Percentiles rank a stretch among this genome's conserved stretches.
phyloP scores from a whole-genome alignment of 352 stramenopile genomes.

The Phytophthora fragariae region DNA sequence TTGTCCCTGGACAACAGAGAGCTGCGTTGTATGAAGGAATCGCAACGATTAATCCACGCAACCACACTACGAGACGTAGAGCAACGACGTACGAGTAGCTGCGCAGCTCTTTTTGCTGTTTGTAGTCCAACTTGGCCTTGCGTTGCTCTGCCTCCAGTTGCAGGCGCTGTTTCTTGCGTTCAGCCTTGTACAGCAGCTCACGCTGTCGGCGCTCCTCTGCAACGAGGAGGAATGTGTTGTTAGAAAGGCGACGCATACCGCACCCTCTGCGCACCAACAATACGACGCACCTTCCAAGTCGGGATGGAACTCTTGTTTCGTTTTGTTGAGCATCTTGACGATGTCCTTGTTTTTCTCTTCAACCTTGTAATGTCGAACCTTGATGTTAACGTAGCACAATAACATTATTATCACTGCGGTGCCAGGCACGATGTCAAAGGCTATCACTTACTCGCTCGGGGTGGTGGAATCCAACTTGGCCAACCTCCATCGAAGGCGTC shows the following conservation, averaged over 20 bases:
- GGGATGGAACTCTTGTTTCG: slow-evolving; percentile 79
- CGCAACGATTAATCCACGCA: neutral
- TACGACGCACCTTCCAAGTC: slow-evolving; percentile 73
- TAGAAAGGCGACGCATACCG: slow-evolving; percentile 13
- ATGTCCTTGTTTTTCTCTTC: slow-evolving; percentile 89
- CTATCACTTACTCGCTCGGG: slow-evolving; percentile 56
- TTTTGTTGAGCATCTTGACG: slow-evolving; percentile 88
- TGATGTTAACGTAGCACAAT: neutral
- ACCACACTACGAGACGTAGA: neutral
- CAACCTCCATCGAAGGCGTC: slow-evolving; percentile 90
- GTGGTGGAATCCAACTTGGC: slow-evolving; percentile 89
- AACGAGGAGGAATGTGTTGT: slow-evolving; percentile 29
- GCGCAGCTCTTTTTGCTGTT: slow-evolving; percentile 78
- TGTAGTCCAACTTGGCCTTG: slow-evolving; percentile 66
- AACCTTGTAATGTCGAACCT: slow-evolving; percentile 81
- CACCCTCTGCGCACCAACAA: slow-evolving; percentile 2
- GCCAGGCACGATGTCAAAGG: neutral
- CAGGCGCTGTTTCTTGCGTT: slow-evolving; percentile 76
- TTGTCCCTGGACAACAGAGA: slow-evolving; percentile 74
- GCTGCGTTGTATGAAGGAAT: slow-evolving; percentile 29
- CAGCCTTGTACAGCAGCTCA: slow-evolving; percentile 74
- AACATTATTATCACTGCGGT: too few relatives aligned
- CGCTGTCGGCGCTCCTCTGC: slow-evolving; percentile 70
- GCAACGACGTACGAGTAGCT: slow-evolving; percentile 71
- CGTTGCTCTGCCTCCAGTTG: slow-evolving; percentile 57